Percentiles rank a stretch among this genome's conserved stretches.
phyloP scores from a whole-genome alignment of 2,329 filamentous ascomycete species.

The Plenodomus biglobosus region DNA sequence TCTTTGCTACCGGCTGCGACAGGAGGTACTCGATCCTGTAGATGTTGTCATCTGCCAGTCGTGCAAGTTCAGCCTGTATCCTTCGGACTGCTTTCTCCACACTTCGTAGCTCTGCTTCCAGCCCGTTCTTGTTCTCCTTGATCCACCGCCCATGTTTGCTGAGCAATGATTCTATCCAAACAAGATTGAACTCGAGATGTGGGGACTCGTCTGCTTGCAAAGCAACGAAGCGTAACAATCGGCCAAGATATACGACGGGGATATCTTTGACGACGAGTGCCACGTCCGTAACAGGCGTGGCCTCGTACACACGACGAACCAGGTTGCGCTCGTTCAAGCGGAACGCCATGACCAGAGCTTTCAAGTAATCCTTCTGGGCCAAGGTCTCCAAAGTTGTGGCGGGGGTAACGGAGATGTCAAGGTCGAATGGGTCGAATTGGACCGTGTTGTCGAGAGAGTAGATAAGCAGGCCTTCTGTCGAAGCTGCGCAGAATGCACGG shows the following conservation, averaged over 20 bases:
- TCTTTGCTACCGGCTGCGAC: conserved; percentile 50
- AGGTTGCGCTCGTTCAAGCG: conserved; percentile 84
- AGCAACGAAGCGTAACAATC: conserved; percentile 83
- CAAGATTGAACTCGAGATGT: conserved; percentile 89
- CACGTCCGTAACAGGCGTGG: conserved; percentile 74
- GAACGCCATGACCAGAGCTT: conserved; percentile 95
- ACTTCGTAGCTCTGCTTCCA: conserved; percentile 81
- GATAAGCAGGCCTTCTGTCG: conserved; percentile 89
- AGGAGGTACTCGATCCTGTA: conserved; percentile 86
- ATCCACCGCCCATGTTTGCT: conserved; percentile 84
- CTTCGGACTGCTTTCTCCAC: conserved; percentile 77
- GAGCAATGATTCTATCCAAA: conserved; percentile 84
- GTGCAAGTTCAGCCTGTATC: conserved; percentile 80
- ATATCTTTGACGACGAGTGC: conserved; percentile 74
- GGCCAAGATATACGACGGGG: conserved; percentile 81
- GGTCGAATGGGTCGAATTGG: conserved; percentile 92
- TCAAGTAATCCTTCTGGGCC: conserved; percentile 78
- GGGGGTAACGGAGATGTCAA: conserved; percentile 91
- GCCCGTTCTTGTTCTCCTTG: conserved; percentile 74
- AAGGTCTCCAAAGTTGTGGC: conserved; percentile 69
- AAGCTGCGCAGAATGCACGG: conserved; percentile 88
- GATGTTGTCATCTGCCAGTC: conserved; percentile 81
- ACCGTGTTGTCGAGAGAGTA: conserved; percentile 85
- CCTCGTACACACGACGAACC: conserved; percentile 82
- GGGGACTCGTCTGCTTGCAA: conserved; percentile 85